These are phyloP conservation scores for Diutina sp. DNA, from an alignment of 1,139 yeast species.

Conservation along the genomic window DNA sequence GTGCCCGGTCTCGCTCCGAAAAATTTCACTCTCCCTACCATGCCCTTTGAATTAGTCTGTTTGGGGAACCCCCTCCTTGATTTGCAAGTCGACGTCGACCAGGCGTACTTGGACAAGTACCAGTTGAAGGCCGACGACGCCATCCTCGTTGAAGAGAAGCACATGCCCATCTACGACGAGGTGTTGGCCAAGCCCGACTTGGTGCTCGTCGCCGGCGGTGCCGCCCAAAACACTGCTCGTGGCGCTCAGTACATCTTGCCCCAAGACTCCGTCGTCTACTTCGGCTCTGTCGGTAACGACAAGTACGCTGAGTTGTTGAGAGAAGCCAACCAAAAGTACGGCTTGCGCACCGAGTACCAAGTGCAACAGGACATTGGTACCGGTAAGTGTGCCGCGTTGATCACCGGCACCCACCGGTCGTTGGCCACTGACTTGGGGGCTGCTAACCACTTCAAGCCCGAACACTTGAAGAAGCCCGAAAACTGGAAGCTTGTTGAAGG, in stretches of 20 bases:
- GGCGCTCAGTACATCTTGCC: constrained; percentile 95
- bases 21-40: constrained; percentile 6
- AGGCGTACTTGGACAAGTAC: constrained; percentile 65
- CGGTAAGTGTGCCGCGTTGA: constrained; percentile 96
- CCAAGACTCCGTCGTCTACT: constrained; percentile 71
- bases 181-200: constrained; percentile 49
- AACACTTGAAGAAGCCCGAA: constrained; percentile 78
- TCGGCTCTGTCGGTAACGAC: constrained; percentile 95
- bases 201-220: constrained; percentile 91
- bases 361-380: constrained; percentile 67
- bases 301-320: constrained; percentile 69
- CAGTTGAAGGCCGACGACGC: constrained; percentile 87
- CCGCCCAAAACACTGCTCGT: constrained; percentile 98
- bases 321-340: constrained; percentile 79
- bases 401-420: constrained; percentile 81
- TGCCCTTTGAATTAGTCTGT: constrained; percentile 49
- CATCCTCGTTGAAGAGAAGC: constrained; percentile 80
- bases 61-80: constrained; percentile 81
- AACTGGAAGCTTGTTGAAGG: constrained; percentile 80
- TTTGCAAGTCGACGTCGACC: constrained; percentile 68
- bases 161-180: constrained; percentile 77
- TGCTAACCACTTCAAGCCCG: constrained; percentile 90
- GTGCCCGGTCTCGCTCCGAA: background rate
- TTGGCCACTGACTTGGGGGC: constrained; percentile 94
- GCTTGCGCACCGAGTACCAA: constrained; percentile 79